Conservation (phyloP, 2,329 filamentous ascomycete genomes). For the Penicillium sp. region DNA sequence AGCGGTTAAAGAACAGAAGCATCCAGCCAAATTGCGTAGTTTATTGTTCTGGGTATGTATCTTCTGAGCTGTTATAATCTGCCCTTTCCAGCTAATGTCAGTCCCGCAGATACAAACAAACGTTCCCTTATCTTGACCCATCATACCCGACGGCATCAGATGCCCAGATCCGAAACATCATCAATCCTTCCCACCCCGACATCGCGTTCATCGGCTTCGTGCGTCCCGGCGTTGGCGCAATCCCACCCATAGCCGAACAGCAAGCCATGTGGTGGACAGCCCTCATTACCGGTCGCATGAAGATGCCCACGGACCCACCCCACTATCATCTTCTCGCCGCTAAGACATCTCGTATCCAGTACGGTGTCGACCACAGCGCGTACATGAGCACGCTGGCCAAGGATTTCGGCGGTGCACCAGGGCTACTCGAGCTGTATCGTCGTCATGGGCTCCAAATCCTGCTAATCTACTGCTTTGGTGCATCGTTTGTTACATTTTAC, state of each 20-base stretch:
- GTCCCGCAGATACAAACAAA: constrained; percentile 9
- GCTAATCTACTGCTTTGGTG: constrained; percentile 12
- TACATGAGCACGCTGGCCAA: constrained; percentile 13
- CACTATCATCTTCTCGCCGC: constrained; percentile 1
- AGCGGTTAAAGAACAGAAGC: constrained; percentile 8
- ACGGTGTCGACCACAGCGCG: constrained; percentile 13
- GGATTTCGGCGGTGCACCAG: constrained; percentile 12
- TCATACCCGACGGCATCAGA: constrained; percentile 13
- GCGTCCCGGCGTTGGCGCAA: constrained; percentile 13
- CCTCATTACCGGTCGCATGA: constrained; percentile 10
- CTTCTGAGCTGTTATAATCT: neutral
- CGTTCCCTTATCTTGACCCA: constrained; percentile 12
- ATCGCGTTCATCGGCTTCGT: constrained; percentile 16
- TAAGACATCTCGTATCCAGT: constrained; percentile 9
- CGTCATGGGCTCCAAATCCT: constrained; percentile 9
- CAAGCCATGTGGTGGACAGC: constrained; percentile 16
- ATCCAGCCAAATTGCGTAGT: constrained; percentile 12
- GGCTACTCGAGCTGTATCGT: constrained; percentile 9
- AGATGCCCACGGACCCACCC: constrained; percentile 7
- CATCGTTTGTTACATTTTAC: constrained; percentile 12
- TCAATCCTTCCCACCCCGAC: constrained; percentile 8
- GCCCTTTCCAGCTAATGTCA: neutral
- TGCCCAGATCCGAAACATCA: constrained; percentile 11
- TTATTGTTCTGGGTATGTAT: constrained; percentile 9
- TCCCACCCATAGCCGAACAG: constrained; percentile 15